These are phyloP conservation scores for Lipomyces sp. DNA, from an alignment of 805 yeast genomes.

Conservation along the genomic window DNA sequence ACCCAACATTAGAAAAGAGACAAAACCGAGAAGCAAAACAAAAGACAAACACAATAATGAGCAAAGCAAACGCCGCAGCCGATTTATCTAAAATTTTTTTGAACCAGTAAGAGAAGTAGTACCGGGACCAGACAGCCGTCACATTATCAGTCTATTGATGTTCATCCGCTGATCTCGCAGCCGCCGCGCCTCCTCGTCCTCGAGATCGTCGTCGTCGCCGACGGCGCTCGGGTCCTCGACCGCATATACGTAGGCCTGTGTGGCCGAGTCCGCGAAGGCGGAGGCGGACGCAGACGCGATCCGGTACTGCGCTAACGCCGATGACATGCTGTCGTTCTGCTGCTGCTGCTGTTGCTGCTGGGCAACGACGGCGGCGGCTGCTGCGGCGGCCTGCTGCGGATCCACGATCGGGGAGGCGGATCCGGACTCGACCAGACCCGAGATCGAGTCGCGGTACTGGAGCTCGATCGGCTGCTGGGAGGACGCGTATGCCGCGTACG, in stretches of 20 bases:
- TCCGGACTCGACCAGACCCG: constrained; percentile 10
- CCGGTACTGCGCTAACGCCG: not conserved
- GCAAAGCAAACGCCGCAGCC: no score
- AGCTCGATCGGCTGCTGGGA: constrained; percentile 4
- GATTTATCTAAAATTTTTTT: no score
- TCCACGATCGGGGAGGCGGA: not conserved
- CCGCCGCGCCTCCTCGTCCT: constrained; percentile 22
- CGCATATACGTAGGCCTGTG: not conserved
- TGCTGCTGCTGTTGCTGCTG: not conserved
- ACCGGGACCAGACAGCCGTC: no score
- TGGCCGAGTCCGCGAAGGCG: not conserved
- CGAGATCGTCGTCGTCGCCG: constrained; percentile 6
- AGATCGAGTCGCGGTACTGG: constrained; percentile 10
- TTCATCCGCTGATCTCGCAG: constrained; percentile 26
- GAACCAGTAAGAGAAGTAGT: no score
- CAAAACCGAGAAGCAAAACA: no score
- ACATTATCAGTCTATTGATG: constrained; percentile 23
- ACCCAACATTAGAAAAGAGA: no score
- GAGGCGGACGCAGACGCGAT: not conserved
- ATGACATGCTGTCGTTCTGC: not conserved
- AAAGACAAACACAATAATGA: no score
- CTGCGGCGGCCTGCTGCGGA: not conserved
- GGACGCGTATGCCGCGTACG: constrained; percentile 1
- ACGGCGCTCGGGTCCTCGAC: not conserved
- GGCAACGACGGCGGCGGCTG: not conserved